Percentiles rank a stretch among this genome's conserved stretches.
phyloP scores from a whole-genome alignment of 2,329 filamentous ascomycete genomes.

The Aspergillus novofumigatus region DNA sequence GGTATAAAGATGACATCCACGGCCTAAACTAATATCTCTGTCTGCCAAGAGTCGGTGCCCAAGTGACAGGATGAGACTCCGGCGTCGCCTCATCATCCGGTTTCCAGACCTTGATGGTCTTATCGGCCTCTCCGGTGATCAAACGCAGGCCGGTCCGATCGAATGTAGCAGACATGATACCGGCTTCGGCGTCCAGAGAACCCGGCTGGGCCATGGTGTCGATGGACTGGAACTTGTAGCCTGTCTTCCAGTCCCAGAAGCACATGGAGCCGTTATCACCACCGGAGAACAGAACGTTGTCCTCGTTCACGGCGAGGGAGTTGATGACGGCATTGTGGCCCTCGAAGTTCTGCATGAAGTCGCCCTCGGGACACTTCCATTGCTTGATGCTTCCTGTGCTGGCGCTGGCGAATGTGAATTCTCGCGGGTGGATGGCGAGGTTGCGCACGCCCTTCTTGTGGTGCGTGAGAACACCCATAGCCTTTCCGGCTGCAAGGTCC shows the following conservation, averaged over 20 bases:
- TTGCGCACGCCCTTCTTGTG: constrained; percentile 96
- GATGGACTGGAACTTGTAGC: constrained; percentile 81
- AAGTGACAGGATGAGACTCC: constrained; percentile 86
- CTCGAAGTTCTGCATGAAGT: constrained; percentile 99
- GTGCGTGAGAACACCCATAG: constrained; percentile 92
- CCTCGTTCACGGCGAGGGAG: constrained; percentile 84
- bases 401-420: constrained; percentile 93
- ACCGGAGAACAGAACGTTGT: constrained; percentile 91
- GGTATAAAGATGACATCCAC: constrained; percentile 9
- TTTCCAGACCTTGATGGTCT: constrained; percentile 98
- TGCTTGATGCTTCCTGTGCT: constrained; percentile 96
- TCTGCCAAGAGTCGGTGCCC: constrained; percentile 76
- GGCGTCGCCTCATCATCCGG: constrained; percentile 86
- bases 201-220: constrained; percentile 93
- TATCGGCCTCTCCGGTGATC: constrained; percentile 93
- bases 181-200: constrained; percentile 87
- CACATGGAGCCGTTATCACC: constrained; percentile 94
- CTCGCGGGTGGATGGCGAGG: constrained; percentile 77
- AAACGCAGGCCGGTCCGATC: constrained; percentile 83
- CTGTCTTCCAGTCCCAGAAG: constrained; percentile 99
- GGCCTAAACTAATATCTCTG: constrained; percentile 61
- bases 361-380: constrained; percentile 97
- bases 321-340: constrained; percentile 97
- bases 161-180: constrained; percentile 91
- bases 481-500: constrained; percentile 94